Percentiles rank a stretch among this genome's conserved stretches.
phyloP scores from a whole-genome alignment of 106 monocot genomes.

The Amphibolis antarctica region DNA sequence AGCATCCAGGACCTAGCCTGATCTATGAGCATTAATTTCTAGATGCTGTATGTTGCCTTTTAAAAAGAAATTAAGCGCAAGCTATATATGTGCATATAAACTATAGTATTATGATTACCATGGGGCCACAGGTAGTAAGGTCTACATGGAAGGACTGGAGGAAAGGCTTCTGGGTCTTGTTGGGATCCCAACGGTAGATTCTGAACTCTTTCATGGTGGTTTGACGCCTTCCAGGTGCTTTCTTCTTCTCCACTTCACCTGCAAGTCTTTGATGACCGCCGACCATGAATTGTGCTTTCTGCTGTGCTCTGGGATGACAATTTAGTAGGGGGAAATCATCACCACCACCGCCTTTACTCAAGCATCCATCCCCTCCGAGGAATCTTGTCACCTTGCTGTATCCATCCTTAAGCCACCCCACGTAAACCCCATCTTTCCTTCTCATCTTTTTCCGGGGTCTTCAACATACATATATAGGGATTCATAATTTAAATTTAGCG shows the following conservation, averaged over 20 bases:
- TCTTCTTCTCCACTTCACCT: constrained; percentile 1
- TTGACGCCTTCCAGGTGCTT: not conserved
- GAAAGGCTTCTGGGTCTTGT: constrained; percentile 27
- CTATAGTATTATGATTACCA: constrained; percentile 17
- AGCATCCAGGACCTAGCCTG: constrained; percentile 36
- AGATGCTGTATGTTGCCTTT: no score
- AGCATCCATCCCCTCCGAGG: not conserved
- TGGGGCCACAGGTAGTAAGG: constrained; percentile 42
- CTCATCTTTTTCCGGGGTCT: not conserved
- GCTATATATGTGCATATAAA: not conserved
- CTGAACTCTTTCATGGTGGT: constrained; percentile 45
- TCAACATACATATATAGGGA: not conserved
- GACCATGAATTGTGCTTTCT: constrained; percentile 16
- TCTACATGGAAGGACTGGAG: constrained; percentile 56
- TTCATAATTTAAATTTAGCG: not conserved
- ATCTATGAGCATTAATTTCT: no score
- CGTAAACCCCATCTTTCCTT: constrained; percentile 7
- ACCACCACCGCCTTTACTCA: not conserved
- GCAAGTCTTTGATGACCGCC: constrained; percentile 10
- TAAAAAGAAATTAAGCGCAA: not conserved
- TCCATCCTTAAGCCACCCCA: constrained; percentile 23
- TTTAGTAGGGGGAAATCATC: constrained; percentile 24
- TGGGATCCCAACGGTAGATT: constrained; percentile 60
- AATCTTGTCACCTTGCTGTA: not conserved
- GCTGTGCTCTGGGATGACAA: constrained; percentile 28